A percentile compares a stretch with the other conserved stretches of the same genome.
Evolutionary conservation across 495 filamentous ascomycete genomes (phyloP).

Genomic region (Usnea hakonensis): DNA sequence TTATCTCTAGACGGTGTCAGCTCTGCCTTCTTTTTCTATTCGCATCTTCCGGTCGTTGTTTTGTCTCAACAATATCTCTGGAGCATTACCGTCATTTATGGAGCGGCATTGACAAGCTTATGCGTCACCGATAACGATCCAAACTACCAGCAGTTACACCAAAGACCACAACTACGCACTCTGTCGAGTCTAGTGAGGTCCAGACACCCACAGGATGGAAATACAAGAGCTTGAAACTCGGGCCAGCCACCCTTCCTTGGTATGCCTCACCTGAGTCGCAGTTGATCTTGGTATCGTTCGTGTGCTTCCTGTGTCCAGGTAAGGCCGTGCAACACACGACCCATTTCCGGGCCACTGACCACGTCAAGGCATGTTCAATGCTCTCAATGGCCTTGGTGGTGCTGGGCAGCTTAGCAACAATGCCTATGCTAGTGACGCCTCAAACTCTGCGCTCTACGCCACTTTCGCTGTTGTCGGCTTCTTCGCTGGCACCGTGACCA

Average conservation of each 20-base stretch:
- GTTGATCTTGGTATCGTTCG: conserved; percentile 67
- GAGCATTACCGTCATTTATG: not conserved
- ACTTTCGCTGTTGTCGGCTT: conserved; percentile 84
- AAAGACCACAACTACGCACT: not conserved
- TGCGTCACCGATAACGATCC: not conserved
- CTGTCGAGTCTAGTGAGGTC: not conserved
- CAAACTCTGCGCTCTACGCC: conserved; percentile 67
- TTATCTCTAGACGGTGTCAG: no score
- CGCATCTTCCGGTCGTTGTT: no score
- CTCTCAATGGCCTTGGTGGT: conserved; percentile 71
- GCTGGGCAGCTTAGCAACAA: conserved; percentile 56
- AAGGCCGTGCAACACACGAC: conserved; percentile 56
- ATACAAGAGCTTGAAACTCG: conserved; percentile 44
- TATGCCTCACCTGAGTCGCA: conserved; percentile 72
- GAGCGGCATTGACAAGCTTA: not conserved
- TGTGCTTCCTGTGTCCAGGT: conserved; percentile 86
- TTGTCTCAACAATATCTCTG: no score
- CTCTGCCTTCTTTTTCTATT: no score
- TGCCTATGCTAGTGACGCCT: conserved; percentile 54
- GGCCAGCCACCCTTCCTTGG: conserved; percentile 50
- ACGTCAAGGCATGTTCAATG: no score
- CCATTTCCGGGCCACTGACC: conserved; percentile 42
- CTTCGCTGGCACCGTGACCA: conserved; percentile 73
- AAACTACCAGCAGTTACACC: not conserved
- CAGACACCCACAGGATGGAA: conserved; percentile 44